Evolutionary conservation across 2,329 filamentous ascomycete genomes (phyloP), one percentile per base, ranked within the genome.

Genomic region (Fusarium sarcochroum): DNA sequence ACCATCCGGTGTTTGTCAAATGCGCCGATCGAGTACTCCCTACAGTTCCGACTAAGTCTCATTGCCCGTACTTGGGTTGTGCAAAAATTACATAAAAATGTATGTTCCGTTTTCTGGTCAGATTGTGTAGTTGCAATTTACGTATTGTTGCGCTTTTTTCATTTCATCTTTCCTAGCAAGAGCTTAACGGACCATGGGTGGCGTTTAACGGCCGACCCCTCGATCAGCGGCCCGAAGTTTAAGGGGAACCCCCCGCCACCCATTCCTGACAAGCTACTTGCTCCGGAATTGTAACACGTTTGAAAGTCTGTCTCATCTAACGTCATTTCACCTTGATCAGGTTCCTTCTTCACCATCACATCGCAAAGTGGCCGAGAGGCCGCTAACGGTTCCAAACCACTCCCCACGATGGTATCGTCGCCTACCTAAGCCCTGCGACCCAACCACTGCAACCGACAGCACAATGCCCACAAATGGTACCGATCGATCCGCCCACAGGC

Each of bases 391-490:
- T 34, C 73, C 75, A 27, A 58, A 66, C 51, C 42, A 58, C 41
- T 77, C 73, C 35, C 80, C 80, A 66, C 78, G 76, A 73, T 79
- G 80, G 76, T 80, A 77, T 61, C 70, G 71, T 65, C 72, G 70
- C 56, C 69, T 75, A 52, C 68, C 69, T 42, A 54, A 70, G 60
- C 62, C 63, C 37, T 64, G 62, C 50, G 75, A 77, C 55, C 41
- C 67, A 21, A 55, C 63, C 45, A 63, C 68, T 34, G 49, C 69
- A 14, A 50, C 66, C 41, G 53, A 68, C 32, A 66, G 73, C 48
- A 57, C 68, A 53, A 75, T 74, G 74, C 77, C 79, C 59, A 74
- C 74, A 23, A 78, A 76, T 55, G 50, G 70, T 38, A 77, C 75
- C 52, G 76, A 78, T 47, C 71, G 72, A 18, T 73, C 66, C 46